A percentile compares a stretch with the other conserved stretches of the same genome.
Conservation (phyloP, 306 rosid genomes). For the Casuarina glauca region DNA sequence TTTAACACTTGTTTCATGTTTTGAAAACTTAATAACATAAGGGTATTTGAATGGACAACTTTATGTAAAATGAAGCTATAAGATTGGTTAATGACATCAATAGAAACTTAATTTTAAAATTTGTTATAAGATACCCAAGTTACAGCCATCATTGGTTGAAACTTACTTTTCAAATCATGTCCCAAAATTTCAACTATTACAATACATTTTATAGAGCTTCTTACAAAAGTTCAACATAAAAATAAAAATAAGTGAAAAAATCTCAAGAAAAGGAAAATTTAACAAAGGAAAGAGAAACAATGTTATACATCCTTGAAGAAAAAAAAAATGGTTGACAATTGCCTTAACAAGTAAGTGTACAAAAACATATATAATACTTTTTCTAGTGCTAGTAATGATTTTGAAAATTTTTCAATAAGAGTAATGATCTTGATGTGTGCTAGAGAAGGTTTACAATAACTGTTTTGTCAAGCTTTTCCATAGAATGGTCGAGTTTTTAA, state of each 20-base stretch:
- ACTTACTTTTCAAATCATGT: conserved; percentile 2
- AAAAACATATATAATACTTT: conserved; percentile 52
- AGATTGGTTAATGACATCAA: no score
- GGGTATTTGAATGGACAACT: no score
- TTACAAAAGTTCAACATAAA: neutral
- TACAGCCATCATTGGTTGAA: neutral
- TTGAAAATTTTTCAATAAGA: conserved; percentile 92
- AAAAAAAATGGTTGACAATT: no score
- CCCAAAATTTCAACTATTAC: conserved; percentile 7
- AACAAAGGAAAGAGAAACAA: neutral
- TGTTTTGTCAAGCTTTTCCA: conserved; percentile 90
- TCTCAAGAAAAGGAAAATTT: neutral
- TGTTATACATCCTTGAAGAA: no score
- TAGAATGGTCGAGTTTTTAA: conserved; percentile 93
- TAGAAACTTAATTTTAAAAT: neutral
- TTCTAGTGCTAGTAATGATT: conserved; percentile 82
- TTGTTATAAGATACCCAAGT: neutral
- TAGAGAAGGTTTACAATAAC: conserved; percentile 89
- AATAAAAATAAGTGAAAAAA: neutral
- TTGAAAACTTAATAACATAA: no score
- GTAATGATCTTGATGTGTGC: conserved; percentile 79
- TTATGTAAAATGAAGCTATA: no score
- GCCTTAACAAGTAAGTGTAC: conserved; percentile 7
- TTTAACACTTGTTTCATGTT: no score
- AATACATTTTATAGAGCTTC: neutral